These are phyloP conservation scores for Aphanomyces euteiches DNA, from an alignment of 352 stramenopile genomes.

Conservation along the genomic window DNA sequence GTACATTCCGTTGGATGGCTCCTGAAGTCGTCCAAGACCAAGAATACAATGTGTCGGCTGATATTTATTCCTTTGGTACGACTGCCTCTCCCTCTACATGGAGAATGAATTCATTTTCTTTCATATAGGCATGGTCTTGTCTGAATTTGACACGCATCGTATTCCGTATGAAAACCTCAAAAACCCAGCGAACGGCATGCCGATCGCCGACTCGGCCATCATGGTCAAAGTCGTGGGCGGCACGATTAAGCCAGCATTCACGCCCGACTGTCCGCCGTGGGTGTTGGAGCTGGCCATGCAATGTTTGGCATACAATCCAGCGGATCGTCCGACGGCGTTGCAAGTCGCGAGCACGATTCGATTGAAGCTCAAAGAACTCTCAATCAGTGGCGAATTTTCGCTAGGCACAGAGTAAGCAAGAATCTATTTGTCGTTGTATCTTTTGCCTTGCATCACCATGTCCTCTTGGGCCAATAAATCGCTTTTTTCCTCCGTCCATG, in stretches of 20 bases:
- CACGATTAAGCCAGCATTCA: neutral
- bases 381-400: too few species aligned
- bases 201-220: neutral
- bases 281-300: neutral
- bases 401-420: too few species aligned
- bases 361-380: neutral
- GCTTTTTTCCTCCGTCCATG: too few species aligned
- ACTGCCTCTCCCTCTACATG: neutral
- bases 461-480: too few species aligned
- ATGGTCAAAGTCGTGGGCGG: neutral
- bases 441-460: too few species aligned
- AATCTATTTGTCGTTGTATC: too few species aligned
- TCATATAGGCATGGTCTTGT: conserved; percentile 14
- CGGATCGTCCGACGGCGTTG: neutral
- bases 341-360: neutral
- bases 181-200: neutral
- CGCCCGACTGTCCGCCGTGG: neutral
- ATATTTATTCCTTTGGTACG: conserved; percentile 62
- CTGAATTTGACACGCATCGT: conserved; percentile 12
- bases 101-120: neutral
- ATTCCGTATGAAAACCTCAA: conserved; percentile 19
- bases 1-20: conserved; percentile 57
- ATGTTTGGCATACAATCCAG: neutral
- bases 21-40: conserved; percentile 61
- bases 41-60: conserved; percentile 46